A percentile compares a stretch with the other conserved stretches of the same genome.
phyloP scores from a whole-genome alignment of 2,329 filamentous ascomycete species.

The Talaromyces sp. region DNA sequence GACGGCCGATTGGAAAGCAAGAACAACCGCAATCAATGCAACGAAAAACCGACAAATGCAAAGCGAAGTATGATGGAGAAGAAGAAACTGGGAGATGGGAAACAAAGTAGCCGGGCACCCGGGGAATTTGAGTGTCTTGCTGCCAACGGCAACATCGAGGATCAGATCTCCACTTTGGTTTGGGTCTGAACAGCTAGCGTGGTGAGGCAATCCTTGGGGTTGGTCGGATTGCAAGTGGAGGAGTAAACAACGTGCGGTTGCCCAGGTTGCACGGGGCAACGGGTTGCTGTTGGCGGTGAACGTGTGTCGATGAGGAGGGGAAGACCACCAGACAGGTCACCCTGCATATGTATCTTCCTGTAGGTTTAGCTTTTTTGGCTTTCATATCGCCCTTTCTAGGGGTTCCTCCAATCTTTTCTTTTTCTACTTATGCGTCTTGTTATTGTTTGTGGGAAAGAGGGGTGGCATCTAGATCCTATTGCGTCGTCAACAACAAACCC shows the following conservation, averaged over 20 bases:
- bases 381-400: no score
- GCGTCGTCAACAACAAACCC: no score
- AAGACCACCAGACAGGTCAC: background rate
- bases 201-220: conserved; percentile 28
- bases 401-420: no score
- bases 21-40: conserved; percentile 15
- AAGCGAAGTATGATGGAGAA: background rate
- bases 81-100: conserved; percentile 9
- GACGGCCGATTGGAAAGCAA: conserved; percentile 8
- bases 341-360: conserved; percentile 4
- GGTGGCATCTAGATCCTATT: no score
- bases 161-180: conserved; percentile 23
- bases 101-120: conserved; percentile 23
- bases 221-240: conserved; percentile 28
- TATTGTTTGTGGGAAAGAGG: no score
- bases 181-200: conserved; percentile 19
- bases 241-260: conserved; percentile 37
- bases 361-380: background rate
- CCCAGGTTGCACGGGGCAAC: conserved; percentile 39
- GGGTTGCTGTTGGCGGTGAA: conserved; percentile 25
- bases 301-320: conserved; percentile 7
- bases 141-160: conserved; percentile 31
- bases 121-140: conserved; percentile 33
- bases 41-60: conserved; percentile 11
- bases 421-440: no score